Evolutionary conservation across 139 green algal species (phyloP), one percentile per base, ranked within the genome.

Genomic region (Chlorella sorokiniana): DNA sequence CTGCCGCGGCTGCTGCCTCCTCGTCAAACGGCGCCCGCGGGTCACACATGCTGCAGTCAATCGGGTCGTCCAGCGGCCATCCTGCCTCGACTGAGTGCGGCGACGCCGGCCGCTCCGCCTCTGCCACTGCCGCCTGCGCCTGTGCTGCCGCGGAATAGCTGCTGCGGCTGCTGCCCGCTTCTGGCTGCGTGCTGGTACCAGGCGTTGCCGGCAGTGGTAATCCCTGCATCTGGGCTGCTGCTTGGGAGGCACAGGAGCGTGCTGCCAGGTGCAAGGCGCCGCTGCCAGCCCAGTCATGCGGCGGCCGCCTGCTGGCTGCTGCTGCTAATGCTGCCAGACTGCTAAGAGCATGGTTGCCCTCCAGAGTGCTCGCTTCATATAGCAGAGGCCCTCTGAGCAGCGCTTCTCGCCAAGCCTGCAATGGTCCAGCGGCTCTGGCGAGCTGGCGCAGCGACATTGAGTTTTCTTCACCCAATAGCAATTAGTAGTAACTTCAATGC

Each of bases 1-100:
- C 10, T 11, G 52, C 16, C 4, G 73, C 73, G 11, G 73, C 73
- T 10, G 14, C 37, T 31, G 73, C 73, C 54, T 79, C 73, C 16
- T 51, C 73, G 40, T 79, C 73, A 25, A 69, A 9, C 5, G 44
- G 35, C 6, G 25, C 38, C 2, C 73, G 37, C 16, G 37, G 10
- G 5, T 44, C 37, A 37, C 73, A 79, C 73, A 79, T 68, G 37
- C 59, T 68, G 54, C 73, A 79, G 73, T 79, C 73, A 0, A 22
- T 27, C 0, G 54, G 54, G 54, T 79, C 73, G 23, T 79, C 63
- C 27, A 37, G 18, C 10, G 23, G 16, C 56, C 56, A 65, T 23
- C 27, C 35, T 25, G 37, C 35, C 29, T 27, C 1, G n/a, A 27
- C 65, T 4, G 35, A 45, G 6, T 10, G 31, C 23, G 18, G 18